Conservation (phyloP, 345 rosid genomes). For the Acer saccharum region DNA sequence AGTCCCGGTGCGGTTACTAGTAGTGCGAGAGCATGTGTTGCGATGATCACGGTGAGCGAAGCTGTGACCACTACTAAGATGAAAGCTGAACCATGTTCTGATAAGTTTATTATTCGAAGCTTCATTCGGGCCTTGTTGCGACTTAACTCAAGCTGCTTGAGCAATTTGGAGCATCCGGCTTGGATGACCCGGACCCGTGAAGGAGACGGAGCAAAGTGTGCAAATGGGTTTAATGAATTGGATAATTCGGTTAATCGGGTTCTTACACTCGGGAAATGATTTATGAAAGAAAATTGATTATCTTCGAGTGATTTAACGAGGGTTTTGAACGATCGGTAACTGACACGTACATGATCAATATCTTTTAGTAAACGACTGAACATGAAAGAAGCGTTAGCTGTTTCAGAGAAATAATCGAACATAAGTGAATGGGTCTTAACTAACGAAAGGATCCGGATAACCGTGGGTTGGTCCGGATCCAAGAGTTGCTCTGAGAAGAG, state of each 20-base stretch:
- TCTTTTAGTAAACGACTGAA: constrained; percentile 57
- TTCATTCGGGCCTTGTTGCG: constrained; percentile 54
- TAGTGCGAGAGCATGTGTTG: constrained; percentile 72
- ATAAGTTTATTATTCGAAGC: constrained; percentile 30
- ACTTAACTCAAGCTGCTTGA: constrained; percentile 55
- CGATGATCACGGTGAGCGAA: constrained; percentile 53
- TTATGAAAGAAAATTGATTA: neutral
- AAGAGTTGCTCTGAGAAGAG: constrained; percentile 68
- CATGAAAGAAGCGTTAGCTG: constrained; percentile 57
- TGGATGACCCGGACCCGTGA: constrained; percentile 39
- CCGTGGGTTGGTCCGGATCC: constrained; percentile 62
- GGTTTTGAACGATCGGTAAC: constrained; percentile 31
- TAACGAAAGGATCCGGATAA: constrained; percentile 37
- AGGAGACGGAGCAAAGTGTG: constrained; percentile 25
- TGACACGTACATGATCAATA: constrained; percentile 49
- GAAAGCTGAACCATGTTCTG: constrained; percentile 60
- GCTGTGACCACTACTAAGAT: constrained; percentile 62
- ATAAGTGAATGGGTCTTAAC: constrained; percentile 41
- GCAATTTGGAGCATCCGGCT: constrained; percentile 39
- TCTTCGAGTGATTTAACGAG: constrained; percentile 26
- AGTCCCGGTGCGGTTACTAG: constrained; percentile 65
- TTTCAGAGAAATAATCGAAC: constrained; percentile 54
- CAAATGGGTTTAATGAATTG: constrained; percentile 37
- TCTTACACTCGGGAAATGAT: neutral
- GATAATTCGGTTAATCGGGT: constrained; percentile 34